Percentiles rank a stretch among this genome's conserved stretches.
These are phyloP conservation scores for Heterobasidion occidentale DNA, from an alignment of 1,284 basidiomycete genomes.

Conservation along the genomic window DNA sequence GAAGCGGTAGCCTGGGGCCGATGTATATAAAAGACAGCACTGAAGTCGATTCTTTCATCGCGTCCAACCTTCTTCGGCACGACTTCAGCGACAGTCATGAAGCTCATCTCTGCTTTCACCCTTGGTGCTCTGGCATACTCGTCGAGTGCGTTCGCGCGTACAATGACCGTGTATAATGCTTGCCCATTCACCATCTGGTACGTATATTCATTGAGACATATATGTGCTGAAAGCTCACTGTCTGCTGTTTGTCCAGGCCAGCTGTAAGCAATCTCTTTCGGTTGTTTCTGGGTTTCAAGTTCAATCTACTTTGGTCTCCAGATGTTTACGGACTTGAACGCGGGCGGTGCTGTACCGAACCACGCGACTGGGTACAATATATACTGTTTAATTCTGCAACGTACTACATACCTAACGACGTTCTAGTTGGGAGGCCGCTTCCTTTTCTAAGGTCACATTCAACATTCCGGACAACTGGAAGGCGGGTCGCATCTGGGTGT, in stretches of 20 bases:
- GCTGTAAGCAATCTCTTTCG: not conserved
- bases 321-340: conserved; percentile 25
- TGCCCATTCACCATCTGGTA: conserved; percentile 31
- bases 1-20: no score
- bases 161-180: conserved; percentile 27
- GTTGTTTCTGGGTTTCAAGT: not conserved
- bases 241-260: not conserved
- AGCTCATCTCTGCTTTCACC: conserved; percentile 7
- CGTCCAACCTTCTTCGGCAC: not conserved
- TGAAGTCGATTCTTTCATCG: not conserved
- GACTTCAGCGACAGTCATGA: conserved; percentile 2
- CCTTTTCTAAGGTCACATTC: conserved; percentile 23
- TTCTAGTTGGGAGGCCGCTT: conserved; percentile 24
- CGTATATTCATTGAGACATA: conserved; percentile 9
- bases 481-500: conserved; percentile 31
- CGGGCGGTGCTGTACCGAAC: conserved; percentile 18
- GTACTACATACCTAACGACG: conserved; percentile 3
- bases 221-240: not conserved
- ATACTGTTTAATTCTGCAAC: not conserved
- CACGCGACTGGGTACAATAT: conserved; percentile 20
- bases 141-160: conserved; percentile 20
- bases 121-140: conserved; percentile 15
- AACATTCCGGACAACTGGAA: conserved; percentile 29
- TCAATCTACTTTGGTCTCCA: not conserved
- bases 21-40: no score